phyloP scores from a whole-genome alignment of 176 grass and related monocot species.

The Lolium perenne region DNA sequence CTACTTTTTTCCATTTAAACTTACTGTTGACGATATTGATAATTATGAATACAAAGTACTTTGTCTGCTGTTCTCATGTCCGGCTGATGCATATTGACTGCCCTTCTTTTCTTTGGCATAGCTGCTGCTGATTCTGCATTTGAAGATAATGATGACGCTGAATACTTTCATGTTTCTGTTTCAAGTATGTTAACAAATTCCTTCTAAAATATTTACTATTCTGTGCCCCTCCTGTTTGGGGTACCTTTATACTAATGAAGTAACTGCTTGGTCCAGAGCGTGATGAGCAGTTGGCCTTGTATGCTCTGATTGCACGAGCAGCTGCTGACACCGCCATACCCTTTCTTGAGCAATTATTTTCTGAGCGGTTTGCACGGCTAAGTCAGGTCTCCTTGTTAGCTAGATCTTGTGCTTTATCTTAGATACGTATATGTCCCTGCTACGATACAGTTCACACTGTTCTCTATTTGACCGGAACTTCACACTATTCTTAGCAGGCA shows the following conservation, averaged over 20 bases:
- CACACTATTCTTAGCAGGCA: conserved; percentile 57
- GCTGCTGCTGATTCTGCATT: conserved; percentile 97
- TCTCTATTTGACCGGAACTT: background rate
- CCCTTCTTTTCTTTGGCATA: conserved; percentile 56
- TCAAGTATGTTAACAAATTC: conserved; percentile 75
- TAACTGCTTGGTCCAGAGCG: conserved; percentile 73
- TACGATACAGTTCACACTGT: conserved; percentile 11
- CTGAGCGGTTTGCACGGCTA: conserved; percentile 70
- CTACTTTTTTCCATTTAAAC: conserved; percentile 37
- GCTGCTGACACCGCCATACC: conserved; percentile 78
- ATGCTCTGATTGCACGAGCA: conserved; percentile 92
- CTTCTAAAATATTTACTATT: conserved; percentile 31
- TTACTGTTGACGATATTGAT: conserved; percentile 16
- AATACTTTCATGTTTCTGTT: conserved; percentile 98
- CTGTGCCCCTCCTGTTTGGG: background rate
- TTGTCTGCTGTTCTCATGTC: conserved; percentile 29
- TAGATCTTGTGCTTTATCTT: conserved; percentile 31
- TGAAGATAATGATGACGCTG: conserved; percentile 78
- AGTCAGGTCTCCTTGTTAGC: conserved; percentile 63
- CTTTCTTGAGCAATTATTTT: conserved; percentile 79
- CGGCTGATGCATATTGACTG: conserved; percentile 40
- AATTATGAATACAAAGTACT: conserved; percentile 23
- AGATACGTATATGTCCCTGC: conserved; percentile 5
- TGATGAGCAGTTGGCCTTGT: conserved; percentile 88
- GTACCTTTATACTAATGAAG: conserved; percentile 38